Base-by-base conservation (phyloP, 2,329 filamentous ascomycete genomes). In the Beauveria sp. region DNA sequence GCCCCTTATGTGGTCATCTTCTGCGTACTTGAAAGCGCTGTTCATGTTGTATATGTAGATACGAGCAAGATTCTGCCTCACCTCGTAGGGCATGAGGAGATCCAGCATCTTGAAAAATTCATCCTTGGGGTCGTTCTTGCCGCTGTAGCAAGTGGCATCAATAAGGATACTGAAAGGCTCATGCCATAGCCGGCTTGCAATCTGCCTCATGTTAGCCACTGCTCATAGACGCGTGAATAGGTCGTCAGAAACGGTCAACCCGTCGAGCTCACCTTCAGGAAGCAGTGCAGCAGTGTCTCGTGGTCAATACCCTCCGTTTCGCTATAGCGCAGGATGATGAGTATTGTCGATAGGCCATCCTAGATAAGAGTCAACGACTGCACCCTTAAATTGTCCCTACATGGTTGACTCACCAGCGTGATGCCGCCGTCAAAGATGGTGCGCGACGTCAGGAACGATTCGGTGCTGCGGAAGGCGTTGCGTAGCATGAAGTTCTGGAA, bases 11-110 rank as follows among this genome's bases (percentile, higher is more conserved):
- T n/a, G 20, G 10, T 12, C n/a, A 8, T 37, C 12, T 22, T 14
- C 24, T 30, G 26, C 75, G 64, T 73, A 83, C 80, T 83, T 80
- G 70, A 87, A 88, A 12, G 84, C 81, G 67, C 83, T 88, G 67
- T 89, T 89, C 85, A 89, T 89, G 68, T 89, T 89, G 72, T 89
- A 89, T 18, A 89, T 78, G 65, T 89, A 89, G 46, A 88, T 79
- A 43, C 85, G 79, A 1, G 81, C 77, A 4, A 89, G 73, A 62
- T 86, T 83, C 56, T 77, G 78, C 2, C 81, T 78, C 50, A 89
- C 70, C 66, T 89, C 86, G 0, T 78, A 77, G 0, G 86, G 86
- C 3, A 83, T 85, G 3, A 89, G 77, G 12, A 82, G 73, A 67
- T 88, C 85, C 9, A 88, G 73, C 66, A 82, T 86, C 58, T 82